A percentile compares a stretch with the other conserved stretches of the same genome.
Conservation (phyloP, 257 asterid genomes). For the Gardenia jasminoides region DNA sequence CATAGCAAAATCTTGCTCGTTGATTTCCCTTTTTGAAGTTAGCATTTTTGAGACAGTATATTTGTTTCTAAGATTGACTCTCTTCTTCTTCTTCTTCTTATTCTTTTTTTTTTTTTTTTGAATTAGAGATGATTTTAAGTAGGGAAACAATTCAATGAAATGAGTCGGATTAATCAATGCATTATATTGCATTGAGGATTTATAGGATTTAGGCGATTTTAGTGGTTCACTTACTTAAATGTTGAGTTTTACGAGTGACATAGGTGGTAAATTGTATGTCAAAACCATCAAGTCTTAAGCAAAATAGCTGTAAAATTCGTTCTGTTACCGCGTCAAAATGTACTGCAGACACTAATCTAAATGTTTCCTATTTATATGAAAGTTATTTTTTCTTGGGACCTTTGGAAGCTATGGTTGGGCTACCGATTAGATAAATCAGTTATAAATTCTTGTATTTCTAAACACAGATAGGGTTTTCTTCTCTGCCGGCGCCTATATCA, state of each 20-base stretch:
- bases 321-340: neutral
- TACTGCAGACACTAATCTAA: neutral
- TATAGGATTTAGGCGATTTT: neutral
- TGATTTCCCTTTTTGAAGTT: neutral
- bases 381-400: neutral
- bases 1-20: neutral
- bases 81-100: no score
- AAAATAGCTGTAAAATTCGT: neutral
- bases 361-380: neutral
- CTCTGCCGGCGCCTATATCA: neutral
- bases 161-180: neutral
- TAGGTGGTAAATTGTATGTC: slow-evolving; percentile 7
- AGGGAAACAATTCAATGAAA: neutral
- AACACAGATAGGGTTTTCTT: neutral
- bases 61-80: neutral
- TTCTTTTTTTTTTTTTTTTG: no score
- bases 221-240: neutral
- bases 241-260: neutral
- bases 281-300: neutral
- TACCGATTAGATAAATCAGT: neutral
- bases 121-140: slow-evolving; percentile 5
- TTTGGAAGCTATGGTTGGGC: neutral
- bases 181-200: neutral
- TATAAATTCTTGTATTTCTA: neutral
- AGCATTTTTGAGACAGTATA: neutral